phyloP scores from a whole-genome alignment of 148 eudicot genomes.

The Vaccinium corymbosum region DNA sequence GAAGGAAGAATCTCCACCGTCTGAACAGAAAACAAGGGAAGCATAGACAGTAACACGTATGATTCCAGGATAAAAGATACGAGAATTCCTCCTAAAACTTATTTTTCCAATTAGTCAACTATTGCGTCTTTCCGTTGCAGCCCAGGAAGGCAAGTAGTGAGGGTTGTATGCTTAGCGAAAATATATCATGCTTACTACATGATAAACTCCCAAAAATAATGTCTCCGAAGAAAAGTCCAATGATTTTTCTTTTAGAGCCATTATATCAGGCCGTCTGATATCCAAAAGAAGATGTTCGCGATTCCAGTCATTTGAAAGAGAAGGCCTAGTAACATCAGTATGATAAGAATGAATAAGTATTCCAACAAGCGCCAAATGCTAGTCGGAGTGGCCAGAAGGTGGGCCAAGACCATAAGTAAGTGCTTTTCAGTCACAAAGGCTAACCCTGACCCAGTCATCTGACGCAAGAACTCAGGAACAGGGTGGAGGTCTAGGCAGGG shows the following conservation, averaged over 20 bases:
- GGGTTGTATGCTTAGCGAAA: neutral
- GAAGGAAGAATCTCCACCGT: slow-evolving; percentile 61
- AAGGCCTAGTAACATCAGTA: neutral
- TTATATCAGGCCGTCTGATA: neutral
- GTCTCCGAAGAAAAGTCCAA: neutral
- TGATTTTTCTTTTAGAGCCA: neutral
- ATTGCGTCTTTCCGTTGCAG: neutral
- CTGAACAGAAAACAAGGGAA: slow-evolving; percentile 25
- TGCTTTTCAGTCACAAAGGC: neutral
- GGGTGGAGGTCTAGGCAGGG: neutral
- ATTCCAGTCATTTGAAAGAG: neutral
- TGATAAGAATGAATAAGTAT: neutral
- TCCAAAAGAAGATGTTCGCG: neutral
- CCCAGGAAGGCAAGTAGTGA: neutral
- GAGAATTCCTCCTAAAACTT: neutral
- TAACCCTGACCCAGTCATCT: neutral
- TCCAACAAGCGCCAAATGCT: neutral
- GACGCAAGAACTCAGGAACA: neutral
- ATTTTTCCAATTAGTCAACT: neutral
- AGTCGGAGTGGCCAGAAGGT: neutral
- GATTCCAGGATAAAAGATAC: neutral
- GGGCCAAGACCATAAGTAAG: neutral
- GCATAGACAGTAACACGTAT: neutral
- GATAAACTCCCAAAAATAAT: neutral
- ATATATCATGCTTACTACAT: neutral